Conservation (phyloP, 495 filamentous ascomycete species). For the Xylaria palmicola region DNA sequence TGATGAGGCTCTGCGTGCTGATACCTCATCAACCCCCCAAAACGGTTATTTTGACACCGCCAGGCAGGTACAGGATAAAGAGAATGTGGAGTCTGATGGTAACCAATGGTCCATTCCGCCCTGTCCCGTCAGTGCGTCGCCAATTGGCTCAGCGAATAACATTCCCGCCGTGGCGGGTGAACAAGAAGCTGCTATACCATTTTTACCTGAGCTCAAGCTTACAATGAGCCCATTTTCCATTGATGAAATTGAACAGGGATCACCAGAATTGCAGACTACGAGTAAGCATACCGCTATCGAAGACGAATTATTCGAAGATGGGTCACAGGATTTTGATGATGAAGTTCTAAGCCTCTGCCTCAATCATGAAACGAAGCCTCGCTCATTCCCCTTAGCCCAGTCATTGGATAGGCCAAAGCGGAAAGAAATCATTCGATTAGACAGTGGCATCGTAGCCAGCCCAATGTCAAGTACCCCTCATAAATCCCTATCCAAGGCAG, state of each 20-base stretch:
- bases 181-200: background rate
- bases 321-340: constrained; percentile 32
- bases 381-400: constrained; percentile 14
- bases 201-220: constrained; percentile 11
- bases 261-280: constrained; percentile 42
- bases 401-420: constrained; percentile 3
- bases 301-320: constrained; percentile 49
- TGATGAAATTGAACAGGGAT: background rate
- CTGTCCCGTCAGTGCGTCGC: background rate
- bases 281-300: constrained; percentile 49
- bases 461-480: constrained; percentile 34
- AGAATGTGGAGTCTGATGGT: background rate
- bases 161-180: background rate
- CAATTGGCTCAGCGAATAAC: background rate
- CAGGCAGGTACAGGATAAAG: background rate
- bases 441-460: constrained; percentile 45
- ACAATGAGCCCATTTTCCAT: constrained; percentile 8
- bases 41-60: background rate
- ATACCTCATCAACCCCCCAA: background rate
- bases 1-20: background rate
- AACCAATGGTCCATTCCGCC: background rate
- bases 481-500: constrained; percentile 49
- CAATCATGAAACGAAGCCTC: constrained; percentile 41
- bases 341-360: constrained; percentile 43
- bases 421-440: constrained; percentile 34